Conservation (phyloP, 1,284 basidiomycete genomes). For the Pseudozyma tsukubaensis region DNA sequence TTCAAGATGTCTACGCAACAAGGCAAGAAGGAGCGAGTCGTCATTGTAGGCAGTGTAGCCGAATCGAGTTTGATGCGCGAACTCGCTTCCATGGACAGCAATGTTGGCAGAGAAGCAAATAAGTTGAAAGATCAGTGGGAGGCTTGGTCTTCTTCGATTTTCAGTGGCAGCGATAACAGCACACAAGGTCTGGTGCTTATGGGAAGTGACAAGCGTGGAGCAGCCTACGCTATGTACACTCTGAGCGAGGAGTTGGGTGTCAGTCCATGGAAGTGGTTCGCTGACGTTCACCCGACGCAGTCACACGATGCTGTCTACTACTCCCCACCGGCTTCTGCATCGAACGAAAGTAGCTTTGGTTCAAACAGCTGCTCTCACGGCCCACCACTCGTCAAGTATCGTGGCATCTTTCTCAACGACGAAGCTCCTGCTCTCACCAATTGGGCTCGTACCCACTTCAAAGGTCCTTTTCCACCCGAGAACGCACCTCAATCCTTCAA, state of each 20-base stretch:
- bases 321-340: slow-evolving; percentile 7
- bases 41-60: slow-evolving; percentile 18
- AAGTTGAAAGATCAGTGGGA: slow-evolving; percentile 25
- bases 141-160: slow-evolving; percentile 12
- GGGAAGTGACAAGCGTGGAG: slow-evolving; percentile 25
- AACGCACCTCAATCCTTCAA: slow-evolving; percentile 73
- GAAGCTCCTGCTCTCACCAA: slow-evolving; percentile 75
- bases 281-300: slow-evolving; percentile 23
- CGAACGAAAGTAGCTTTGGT: slow-evolving; percentile 3
- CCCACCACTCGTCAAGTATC: slow-evolving; percentile 77
- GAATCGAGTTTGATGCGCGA: slow-evolving; percentile 16
- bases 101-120: slow-evolving; percentile 1
- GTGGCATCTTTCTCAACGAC: slow-evolving; percentile 76
- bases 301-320: slow-evolving; percentile 24
- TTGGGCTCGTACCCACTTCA: slow-evolving; percentile 75
- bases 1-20: slow-evolving; percentile 13
- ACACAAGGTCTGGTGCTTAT: slow-evolving; percentile 18
- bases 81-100: slow-evolving; percentile 8
- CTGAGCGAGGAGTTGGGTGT: slow-evolving; percentile 36
- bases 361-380: slow-evolving; percentile 74
- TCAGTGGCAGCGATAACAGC: background rate
- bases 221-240: slow-evolving; percentile 30
- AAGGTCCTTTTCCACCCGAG: slow-evolving; percentile 74
- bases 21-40: slow-evolving; percentile 7
- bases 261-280: slow-evolving; percentile 40